Evolutionary conservation across 495 filamentous ascomycete species (phyloP).

Genomic region (Talaromyces nanjingensis): DNA sequence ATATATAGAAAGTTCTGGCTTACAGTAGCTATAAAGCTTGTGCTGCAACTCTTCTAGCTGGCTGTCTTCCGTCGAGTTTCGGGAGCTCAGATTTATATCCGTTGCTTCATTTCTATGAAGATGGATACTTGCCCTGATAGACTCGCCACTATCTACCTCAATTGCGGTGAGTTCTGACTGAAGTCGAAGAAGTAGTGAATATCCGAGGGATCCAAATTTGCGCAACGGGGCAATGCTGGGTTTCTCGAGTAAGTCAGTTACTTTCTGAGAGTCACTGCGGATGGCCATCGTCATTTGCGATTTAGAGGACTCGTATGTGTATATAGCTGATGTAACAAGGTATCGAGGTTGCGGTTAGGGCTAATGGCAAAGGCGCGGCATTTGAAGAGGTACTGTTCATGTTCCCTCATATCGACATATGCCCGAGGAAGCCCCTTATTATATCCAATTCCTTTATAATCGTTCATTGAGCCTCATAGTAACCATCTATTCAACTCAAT

Average conservation of each 20-base stretch:
- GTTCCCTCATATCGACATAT: not conserved
- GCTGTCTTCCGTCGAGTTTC: not conserved
- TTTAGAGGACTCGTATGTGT: not conserved
- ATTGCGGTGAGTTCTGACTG: not conserved
- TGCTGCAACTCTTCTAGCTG: not conserved
- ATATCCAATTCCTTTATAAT: not conserved
- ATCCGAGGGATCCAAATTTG: not conserved
- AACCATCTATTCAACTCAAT: not conserved
- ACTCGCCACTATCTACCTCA: not conserved
- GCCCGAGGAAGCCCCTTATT: not conserved
- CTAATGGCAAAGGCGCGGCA: not conserved
- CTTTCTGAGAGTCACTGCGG: not conserved
- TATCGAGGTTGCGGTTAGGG: not conserved
- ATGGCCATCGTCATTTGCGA: not conserved
- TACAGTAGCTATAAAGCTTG: not conserved
- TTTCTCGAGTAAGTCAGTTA: not conserved
- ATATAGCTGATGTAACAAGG: not conserved
- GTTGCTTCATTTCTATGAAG: not conserved
- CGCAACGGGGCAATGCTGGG: not conserved
- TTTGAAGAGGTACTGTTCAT: not conserved
- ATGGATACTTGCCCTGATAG: not conserved
- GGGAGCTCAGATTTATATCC: not conserved
- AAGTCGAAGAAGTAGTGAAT: not conserved
- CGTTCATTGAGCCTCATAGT: not conserved
- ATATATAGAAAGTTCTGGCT: not conserved